phyloP scores from a whole-genome alignment of 345 rosid genomes.

The thale cress (Arabidopsis thaliana) region TAIR10.1 NC_003070.9:6697501-6698000 shows the following conservation, averaged over 20 bases:
- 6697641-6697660: too few species aligned
- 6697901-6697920: constrained; percentile 28
- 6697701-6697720: too few species aligned
- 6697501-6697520: constrained; percentile 53
- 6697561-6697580: neutral
- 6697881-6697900: neutral
- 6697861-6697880: constrained; percentile 31
- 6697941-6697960: constrained; percentile 14
- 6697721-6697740: too few species aligned
- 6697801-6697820: too few species aligned
- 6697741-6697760: neutral
- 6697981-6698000: constrained; percentile 26
- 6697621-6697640: too few species aligned
- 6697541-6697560: neutral
- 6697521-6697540: constrained; percentile 41
- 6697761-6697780: too few species aligned
- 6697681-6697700: too few species aligned
- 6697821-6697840: neutral
- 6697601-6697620: too few species aligned
- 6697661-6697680: too few species aligned
- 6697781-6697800: too few species aligned
- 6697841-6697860: neutral
- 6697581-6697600: neutral
- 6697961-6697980: constrained; percentile 38
- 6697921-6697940: neutral